Conservation (phyloP, 1,284 basidiomycete species). For the Boletus nobilissimus region DNA sequence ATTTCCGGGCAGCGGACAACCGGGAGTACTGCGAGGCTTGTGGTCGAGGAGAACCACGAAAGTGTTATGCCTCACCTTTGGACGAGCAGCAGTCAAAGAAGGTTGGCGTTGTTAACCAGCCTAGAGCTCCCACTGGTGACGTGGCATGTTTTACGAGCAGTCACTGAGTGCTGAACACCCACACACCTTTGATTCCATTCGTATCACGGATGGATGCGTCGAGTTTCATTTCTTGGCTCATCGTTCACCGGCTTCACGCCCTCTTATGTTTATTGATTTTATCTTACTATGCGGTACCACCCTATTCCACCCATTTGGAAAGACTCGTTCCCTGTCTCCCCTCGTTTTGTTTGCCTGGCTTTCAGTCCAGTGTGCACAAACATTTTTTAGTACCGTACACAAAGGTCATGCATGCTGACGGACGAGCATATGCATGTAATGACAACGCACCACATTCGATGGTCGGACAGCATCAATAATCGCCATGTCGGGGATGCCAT, state of each 20-base stretch:
- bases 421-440: constrained; percentile 32
- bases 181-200: constrained; percentile 22
- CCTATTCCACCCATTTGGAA: constrained; percentile 24
- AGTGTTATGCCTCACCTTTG: constrained; percentile 19
- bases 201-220: constrained; percentile 30
- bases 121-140: constrained; percentile 72
- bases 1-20: constrained; percentile 55
- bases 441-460: background rate
- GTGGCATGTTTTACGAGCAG: constrained; percentile 68
- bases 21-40: constrained; percentile 67
- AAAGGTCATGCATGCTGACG: constrained; percentile 26
- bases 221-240: constrained; percentile 32
- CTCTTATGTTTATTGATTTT: constrained; percentile 40
- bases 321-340: constrained; percentile 1
- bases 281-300: constrained; percentile 20
- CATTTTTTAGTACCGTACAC: constrained; percentile 39
- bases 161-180: constrained; percentile 44
- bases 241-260: constrained; percentile 12
- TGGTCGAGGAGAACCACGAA: constrained; percentile 58
- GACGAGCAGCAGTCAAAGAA: constrained; percentile 41
- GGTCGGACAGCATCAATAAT: no score
- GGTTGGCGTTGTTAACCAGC: constrained; percentile 69
- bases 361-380: constrained; percentile 42
- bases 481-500: no score
- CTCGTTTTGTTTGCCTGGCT: constrained; percentile 45